Conservation (phyloP, 139 green algal genomes). For the Chlamydomonas applanata region DNA sequence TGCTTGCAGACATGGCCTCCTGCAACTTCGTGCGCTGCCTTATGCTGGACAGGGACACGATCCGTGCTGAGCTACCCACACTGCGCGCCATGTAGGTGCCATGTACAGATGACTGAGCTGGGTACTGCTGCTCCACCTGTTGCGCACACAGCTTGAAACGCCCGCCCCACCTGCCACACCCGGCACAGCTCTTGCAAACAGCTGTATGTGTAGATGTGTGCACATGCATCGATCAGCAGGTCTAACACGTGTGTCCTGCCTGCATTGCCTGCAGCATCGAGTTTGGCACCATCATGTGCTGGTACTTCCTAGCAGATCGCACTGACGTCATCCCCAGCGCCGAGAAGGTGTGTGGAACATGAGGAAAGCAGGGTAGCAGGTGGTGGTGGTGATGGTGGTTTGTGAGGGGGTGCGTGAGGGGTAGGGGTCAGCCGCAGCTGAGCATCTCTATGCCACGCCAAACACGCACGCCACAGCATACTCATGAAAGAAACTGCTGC, state of each 20-base stretch:
- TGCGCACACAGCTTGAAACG: too few species aligned
- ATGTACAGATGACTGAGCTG: background rate
- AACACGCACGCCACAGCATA: too few species aligned
- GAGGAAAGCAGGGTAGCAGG: too few species aligned
- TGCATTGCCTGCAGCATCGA: slow-evolving; percentile 45
- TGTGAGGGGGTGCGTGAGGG: too few species aligned
- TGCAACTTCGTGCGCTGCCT: slow-evolving; percentile 21
- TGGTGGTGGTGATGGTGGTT: too few species aligned
- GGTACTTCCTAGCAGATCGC: slow-evolving; percentile 59
- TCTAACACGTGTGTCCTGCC: slow-evolving; percentile 8
- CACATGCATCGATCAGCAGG: background rate
- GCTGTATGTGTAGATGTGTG: too few species aligned
- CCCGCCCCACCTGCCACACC: too few species aligned
- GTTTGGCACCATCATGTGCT: slow-evolving; percentile 82
- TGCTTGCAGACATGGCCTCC: background rate
- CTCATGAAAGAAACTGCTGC: background rate
- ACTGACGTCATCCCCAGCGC: slow-evolving; percentile 39
- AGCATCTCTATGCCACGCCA: too few species aligned
- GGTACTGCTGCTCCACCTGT: too few species aligned
- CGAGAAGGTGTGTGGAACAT: slow-evolving; percentile 36
- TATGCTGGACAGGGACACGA: slow-evolving; percentile 30
- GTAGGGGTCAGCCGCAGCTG: too few species aligned
- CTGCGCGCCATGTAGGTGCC: slow-evolving; percentile 10
- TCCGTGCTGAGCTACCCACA: slow-evolving; percentile 7
- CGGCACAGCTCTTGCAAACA: background rate